Evolutionary conservation across 495 filamentous ascomycete genomes (phyloP).

Genomic region (Aspergillus diversus): DNA sequence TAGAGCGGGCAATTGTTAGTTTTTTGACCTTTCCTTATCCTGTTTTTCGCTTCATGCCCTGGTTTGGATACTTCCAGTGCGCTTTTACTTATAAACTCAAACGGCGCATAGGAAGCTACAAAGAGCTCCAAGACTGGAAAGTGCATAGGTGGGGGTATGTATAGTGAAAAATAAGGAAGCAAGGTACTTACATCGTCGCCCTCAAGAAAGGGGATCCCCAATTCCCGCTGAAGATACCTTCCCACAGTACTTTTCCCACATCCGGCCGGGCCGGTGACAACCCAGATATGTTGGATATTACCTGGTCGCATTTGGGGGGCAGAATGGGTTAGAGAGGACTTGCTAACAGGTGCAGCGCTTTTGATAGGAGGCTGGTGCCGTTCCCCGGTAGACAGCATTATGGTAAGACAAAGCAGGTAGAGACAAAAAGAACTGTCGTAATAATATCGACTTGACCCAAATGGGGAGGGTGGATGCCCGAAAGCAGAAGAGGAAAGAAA

Average conservation of each 20-base stretch:
- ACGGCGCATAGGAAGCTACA: too few species aligned
- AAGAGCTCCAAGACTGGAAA: background rate
- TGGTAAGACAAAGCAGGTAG: constrained; percentile 17
- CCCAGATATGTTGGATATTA: constrained; percentile 81
- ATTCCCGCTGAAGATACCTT: constrained; percentile 68
- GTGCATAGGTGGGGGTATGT: constrained; percentile 1
- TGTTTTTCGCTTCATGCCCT: constrained; percentile 4
- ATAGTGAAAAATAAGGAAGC: background rate
- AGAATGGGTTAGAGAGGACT: constrained; percentile 27
- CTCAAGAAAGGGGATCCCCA: constrained; percentile 85
- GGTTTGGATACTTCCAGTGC: too few species aligned
- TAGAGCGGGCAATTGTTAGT: constrained; percentile 19
- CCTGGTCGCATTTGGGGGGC: constrained; percentile 25
- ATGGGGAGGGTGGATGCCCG: background rate
- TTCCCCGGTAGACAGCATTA: constrained; percentile 52
- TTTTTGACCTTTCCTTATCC: constrained; percentile 18
- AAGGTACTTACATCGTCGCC: constrained; percentile 84
- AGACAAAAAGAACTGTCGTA: constrained; percentile 1
- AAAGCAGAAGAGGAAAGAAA: constrained; percentile 1
- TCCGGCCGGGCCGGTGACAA: constrained; percentile 96
- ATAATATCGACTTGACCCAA: background rate
- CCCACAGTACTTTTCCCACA: constrained; percentile 97
- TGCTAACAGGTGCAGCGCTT: constrained; percentile 28
- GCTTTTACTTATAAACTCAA: too few species aligned
- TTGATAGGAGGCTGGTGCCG: constrained; percentile 35